Percentiles rank a stretch among this genome's conserved stretches.
Conservation (phyloP, 108 stramenopile genomes). For the Skeletonema costatum region DNA sequence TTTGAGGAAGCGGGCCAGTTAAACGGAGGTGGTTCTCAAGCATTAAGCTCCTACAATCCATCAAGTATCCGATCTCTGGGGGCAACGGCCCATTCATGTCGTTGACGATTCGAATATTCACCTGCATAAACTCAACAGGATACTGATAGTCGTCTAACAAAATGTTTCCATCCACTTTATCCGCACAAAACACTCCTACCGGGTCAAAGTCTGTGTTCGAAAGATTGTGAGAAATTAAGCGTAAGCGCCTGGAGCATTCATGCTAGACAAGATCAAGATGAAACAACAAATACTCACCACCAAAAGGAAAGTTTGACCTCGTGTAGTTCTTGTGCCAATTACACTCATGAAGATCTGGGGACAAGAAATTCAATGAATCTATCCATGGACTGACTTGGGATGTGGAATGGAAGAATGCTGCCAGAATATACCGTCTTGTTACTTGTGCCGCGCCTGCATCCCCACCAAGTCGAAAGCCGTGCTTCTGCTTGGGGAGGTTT, state of each 20-base stretch:
- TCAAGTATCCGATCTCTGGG: constrained; percentile 24
- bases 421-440: background rate
- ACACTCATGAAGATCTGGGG: constrained; percentile 3
- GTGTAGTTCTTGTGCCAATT: constrained; percentile 2
- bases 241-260: too few species aligned
- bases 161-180: too few species aligned
- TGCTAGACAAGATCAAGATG: background rate
- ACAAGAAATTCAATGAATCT: constrained; percentile 6
- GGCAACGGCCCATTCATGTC: constrained; percentile 45
- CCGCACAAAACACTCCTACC: background rate
- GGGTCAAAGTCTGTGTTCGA: background rate
- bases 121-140: too few species aligned
- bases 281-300: background rate
- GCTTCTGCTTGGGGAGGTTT: background rate
- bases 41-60: background rate
- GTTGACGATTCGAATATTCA: constrained; percentile 4
- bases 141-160: too few species aligned
- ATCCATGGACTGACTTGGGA: background rate
- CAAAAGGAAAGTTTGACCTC: background rate
- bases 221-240: too few species aligned
- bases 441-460: background rate
- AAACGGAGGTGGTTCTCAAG: background rate
- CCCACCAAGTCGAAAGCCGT: background rate
- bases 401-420: constrained; percentile 3
- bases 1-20: background rate